phyloP scores from a whole-genome alignment of 345 rosid species.

The Zanthoxylum bungeanum region DNA sequence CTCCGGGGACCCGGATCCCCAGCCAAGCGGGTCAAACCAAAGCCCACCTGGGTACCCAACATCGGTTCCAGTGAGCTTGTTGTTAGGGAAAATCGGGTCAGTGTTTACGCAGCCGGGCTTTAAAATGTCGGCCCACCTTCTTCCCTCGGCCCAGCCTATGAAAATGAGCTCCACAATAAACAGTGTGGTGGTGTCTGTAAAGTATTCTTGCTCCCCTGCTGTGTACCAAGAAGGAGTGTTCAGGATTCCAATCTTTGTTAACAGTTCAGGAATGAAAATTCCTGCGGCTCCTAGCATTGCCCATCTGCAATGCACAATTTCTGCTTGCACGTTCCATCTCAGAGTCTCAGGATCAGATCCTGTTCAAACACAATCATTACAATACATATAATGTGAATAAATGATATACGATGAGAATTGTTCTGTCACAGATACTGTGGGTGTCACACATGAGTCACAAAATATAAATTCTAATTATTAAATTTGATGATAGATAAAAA shows the following conservation, averaged over 20 bases:
- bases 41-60: conserved; percentile 99
- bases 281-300: conserved; percentile 99
- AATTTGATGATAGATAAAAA: too few relatives aligned
- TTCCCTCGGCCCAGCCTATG: conserved; percentile 97
- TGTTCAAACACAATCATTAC: conserved; percentile 15
- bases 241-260: conserved; percentile 81
- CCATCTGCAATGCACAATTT: conserved; percentile 94
- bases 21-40: conserved; percentile 97
- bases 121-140: conserved; percentile 94
- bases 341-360: conserved; percentile 92
- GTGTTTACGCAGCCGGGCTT: conserved; percentile 97
- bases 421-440: too few relatives aligned
- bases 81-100: conserved; percentile 94
- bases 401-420: too few relatives aligned
- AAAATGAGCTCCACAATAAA: conserved; percentile 74
- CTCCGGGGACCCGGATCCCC: conserved; percentile 81
- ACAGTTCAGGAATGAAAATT: conserved; percentile 90
- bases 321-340: conserved; percentile 87
- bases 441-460: too few relatives aligned
- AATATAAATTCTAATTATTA: too few relatives aligned
- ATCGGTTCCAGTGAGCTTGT: conserved; percentile 92
- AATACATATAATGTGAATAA: too few relatives aligned
- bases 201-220: conserved; percentile 78
- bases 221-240: conserved; percentile 97
- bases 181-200: conserved; percentile 88